A percentile compares a stretch with the other conserved stretches of the same genome.
phyloP scores from a whole-genome alignment of 2,329 filamentous ascomycete genomes.

The Thielaviopsis musarum region DNA sequence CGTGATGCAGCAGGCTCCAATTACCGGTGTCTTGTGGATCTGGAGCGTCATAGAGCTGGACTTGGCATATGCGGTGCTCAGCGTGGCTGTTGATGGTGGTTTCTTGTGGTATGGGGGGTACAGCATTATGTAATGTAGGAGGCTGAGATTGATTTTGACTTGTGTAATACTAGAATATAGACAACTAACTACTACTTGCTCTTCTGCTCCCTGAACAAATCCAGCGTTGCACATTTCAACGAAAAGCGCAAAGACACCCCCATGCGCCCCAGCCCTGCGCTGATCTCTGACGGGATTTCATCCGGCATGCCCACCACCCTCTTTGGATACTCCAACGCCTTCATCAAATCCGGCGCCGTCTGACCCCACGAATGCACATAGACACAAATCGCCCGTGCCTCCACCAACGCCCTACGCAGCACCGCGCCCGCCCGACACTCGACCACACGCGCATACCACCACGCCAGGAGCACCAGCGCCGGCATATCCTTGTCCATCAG shows the following conservation, averaged over 20 bases:
- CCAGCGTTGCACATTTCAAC: no score
- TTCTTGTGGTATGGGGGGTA: conserved; percentile 37
- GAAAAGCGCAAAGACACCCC: neutral
- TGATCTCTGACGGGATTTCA: no score
- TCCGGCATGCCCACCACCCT: neutral
- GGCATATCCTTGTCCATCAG: conserved; percentile 32
- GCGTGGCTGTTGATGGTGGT: conserved; percentile 27
- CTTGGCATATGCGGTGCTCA: conserved; percentile 44
- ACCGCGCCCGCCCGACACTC: conserved; percentile 30
- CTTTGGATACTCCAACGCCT: conserved; percentile 10
- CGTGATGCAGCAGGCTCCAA: conserved; percentile 83
- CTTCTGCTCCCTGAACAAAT: no score
- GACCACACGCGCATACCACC: conserved; percentile 36
- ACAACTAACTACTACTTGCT: neutral
- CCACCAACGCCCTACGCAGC: conserved; percentile 26
- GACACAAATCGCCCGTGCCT: conserved; percentile 33
- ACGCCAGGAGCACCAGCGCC: conserved; percentile 36
- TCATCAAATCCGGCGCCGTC: conserved; percentile 1
- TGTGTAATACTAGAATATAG: no score
- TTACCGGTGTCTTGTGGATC: conserved; percentile 77
- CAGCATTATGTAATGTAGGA: conserved; percentile 22
- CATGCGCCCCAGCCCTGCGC: no score
- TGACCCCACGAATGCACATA: conserved; percentile 17
- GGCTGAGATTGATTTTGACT: no score
- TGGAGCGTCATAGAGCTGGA: conserved; percentile 85